A percentile compares a stretch with the other conserved stretches of the same genome.
Evolutionary conservation across 805 yeast genomes (phyloP).

Genomic region (Teunomyces aglyptinius): DNA sequence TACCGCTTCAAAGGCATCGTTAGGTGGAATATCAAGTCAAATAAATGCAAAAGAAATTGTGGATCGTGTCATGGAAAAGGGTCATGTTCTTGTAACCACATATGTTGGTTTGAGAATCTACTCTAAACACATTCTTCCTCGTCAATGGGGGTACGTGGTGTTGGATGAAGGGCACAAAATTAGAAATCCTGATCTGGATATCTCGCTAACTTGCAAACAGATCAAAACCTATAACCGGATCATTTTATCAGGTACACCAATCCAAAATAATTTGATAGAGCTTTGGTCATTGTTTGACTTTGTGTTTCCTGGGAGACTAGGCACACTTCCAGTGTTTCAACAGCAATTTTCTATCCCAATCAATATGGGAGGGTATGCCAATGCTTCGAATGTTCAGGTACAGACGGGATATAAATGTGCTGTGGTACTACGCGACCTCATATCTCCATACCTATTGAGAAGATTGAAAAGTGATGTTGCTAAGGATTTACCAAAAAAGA

Average conservation of each 20-base stretch:
- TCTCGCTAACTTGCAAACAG: slow-evolving; percentile 82
- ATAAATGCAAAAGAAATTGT: slow-evolving; percentile 48
- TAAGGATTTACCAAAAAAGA: slow-evolving; percentile 86
- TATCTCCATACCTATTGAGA: slow-evolving; percentile 84
- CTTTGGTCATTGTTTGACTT: slow-evolving; percentile 95
- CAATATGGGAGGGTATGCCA: slow-evolving; percentile 96
- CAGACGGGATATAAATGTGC: slow-evolving; percentile 97
- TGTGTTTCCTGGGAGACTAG: slow-evolving; percentile 90
- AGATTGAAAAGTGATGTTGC: slow-evolving; percentile 94
- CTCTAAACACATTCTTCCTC: slow-evolving; percentile 57
- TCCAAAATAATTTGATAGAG: slow-evolving; percentile 89
- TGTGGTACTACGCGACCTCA: slow-evolving; percentile 79
- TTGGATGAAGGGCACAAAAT: slow-evolving; percentile 97
- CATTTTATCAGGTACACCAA: slow-evolving; percentile 93
- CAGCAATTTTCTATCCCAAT: slow-evolving; percentile 90
- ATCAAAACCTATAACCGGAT: slow-evolving; percentile 80
- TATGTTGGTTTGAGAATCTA: slow-evolving; percentile 82
- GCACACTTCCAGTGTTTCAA: slow-evolving; percentile 93
- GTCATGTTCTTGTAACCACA: slow-evolving; percentile 87
- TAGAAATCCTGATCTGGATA: slow-evolving; percentile 88
- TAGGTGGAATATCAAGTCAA: slow-evolving; percentile 29
- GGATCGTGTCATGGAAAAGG: slow-evolving; percentile 58
- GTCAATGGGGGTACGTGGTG: slow-evolving; percentile 85
- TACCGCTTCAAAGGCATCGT: slow-evolving; percentile 16
- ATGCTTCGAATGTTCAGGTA: slow-evolving; percentile 92